These are phyloP conservation scores for Phaeolepiota aurea DNA, from an alignment of 768 basidiomycete species.

Conservation along the genomic window DNA sequence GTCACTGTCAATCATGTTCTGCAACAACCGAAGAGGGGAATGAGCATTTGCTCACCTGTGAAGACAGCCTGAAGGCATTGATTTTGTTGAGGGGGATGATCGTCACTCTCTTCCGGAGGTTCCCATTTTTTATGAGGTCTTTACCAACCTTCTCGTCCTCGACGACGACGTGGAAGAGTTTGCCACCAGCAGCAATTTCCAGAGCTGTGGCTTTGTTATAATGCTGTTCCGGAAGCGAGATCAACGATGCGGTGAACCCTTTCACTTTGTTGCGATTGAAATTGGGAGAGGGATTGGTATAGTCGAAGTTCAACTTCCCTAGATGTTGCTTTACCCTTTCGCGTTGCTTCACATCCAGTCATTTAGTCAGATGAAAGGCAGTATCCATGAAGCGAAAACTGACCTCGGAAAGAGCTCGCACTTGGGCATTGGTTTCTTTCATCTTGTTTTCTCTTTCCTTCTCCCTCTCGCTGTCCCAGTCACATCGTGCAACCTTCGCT, in stretches of 20 bases:
- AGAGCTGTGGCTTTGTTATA: constrained; percentile 81
- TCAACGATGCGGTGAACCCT: constrained; percentile 86
- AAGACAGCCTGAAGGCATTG: constrained; percentile 39
- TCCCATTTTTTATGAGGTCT: constrained; percentile 64
- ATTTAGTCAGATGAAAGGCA: neutral
- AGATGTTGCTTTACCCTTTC: constrained; percentile 62
- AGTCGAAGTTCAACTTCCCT: constrained; percentile 75
- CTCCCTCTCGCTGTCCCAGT: constrained; percentile 77
- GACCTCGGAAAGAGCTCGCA: constrained; percentile 59
- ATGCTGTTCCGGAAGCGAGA: constrained; percentile 62
- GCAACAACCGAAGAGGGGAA: neutral
- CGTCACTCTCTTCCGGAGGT: constrained; percentile 81
- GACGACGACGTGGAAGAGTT: constrained; percentile 90
- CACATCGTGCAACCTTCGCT: constrained; percentile 45
- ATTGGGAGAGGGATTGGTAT: constrained; percentile 61
- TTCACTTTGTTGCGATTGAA: constrained; percentile 87
- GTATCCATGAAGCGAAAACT: constrained; percentile 11
- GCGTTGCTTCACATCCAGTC: constrained; percentile 42
- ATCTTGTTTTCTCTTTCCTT: constrained; percentile 41
- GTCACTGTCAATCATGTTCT: too few species aligned
- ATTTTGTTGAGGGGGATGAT: constrained; percentile 95
- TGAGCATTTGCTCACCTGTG: constrained; percentile 28
- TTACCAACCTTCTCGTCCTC: constrained; percentile 86
- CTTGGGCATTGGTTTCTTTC: constrained; percentile 42
- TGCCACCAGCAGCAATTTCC: constrained; percentile 86